Percentiles rank a stretch among this genome's conserved stretches.
phyloP scores from a whole-genome alignment of 129 eudicot species.

The Apium graveolens region DNA sequence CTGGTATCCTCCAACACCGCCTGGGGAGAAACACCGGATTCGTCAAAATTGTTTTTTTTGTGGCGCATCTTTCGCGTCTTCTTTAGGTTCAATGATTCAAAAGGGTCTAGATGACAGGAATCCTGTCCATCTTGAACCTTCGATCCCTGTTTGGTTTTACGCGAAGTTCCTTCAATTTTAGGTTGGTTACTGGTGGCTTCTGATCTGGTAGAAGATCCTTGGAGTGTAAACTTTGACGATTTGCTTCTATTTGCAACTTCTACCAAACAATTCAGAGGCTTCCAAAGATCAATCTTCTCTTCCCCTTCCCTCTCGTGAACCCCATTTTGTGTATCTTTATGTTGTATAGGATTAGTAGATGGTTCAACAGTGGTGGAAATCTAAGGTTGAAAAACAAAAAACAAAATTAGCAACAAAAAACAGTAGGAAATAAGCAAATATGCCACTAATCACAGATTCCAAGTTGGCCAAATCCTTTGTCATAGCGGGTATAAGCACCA shows the following conservation, averaged over 20 bases:
- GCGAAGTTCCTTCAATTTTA: constrained; percentile 33
- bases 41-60: constrained; percentile 42
- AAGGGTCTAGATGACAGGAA: constrained; percentile 29
- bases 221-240: constrained; percentile 44
- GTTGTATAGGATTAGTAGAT: constrained; percentile 37
- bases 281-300: constrained; percentile 61
- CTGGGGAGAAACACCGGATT: constrained; percentile 38
- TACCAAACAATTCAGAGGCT: constrained; percentile 62
- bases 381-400: constrained; percentile 26
- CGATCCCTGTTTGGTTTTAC: constrained; percentile 35
- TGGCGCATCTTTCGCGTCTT: constrained; percentile 42
- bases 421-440: not conserved
- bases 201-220: constrained; percentile 43
- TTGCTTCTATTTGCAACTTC: constrained; percentile 83
- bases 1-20: constrained; percentile 42
- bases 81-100: constrained; percentile 52
- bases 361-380: constrained; percentile 46
- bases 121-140: constrained; percentile 57
- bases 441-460: not conserved
- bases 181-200: constrained; percentile 25
- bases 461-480: constrained; percentile 1
- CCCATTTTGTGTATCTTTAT: constrained; percentile 38
- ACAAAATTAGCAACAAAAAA: constrained; percentile 14
- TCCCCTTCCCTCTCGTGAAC: constrained; percentile 51
- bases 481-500: not conserved